Evolutionary conservation across 2,329 filamentous ascomycete genomes (phyloP).

Genomic region (Diatrype stigma): DNA sequence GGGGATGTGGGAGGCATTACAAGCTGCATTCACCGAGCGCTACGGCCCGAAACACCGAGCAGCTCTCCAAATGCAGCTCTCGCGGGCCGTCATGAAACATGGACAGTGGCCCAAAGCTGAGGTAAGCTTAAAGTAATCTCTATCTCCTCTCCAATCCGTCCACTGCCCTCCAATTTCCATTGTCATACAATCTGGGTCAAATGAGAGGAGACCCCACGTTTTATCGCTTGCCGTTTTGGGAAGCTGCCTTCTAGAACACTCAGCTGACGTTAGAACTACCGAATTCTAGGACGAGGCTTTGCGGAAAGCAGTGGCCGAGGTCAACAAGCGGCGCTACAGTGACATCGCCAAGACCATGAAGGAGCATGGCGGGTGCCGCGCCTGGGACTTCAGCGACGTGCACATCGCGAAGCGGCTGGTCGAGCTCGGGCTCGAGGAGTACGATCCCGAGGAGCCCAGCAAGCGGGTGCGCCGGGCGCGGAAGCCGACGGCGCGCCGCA

Average conservation of each 20-base stretch:
- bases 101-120: conserved; percentile 45
- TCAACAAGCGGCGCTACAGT: conserved; percentile 41
- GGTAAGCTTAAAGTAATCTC: conserved; percentile 45
- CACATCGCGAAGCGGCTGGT: conserved; percentile 49
- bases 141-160: too few relatives aligned
- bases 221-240: too few relatives aligned
- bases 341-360: conserved; percentile 40
- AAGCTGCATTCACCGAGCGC: conserved; percentile 37
- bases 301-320: conserved; percentile 24
- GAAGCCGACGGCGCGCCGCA: conserved; percentile 21
- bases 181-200: too few relatives aligned
- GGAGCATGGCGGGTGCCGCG: conserved; percentile 47
- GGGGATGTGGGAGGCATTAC: conserved; percentile 56
- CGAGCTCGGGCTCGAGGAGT: conserved; percentile 41
- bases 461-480: conserved; percentile 40
- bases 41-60: conserved; percentile 37
- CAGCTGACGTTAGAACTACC: too few relatives aligned
- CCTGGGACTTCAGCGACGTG: conserved; percentile 45
- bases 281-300: conserved; percentile 34
- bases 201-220: too few relatives aligned
- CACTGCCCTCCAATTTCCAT: too few relatives aligned
- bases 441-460: conserved; percentile 34
- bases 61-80: conserved; percentile 54
- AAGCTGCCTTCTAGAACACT: too few relatives aligned
- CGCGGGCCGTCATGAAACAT: conserved; percentile 45